Conservation (phyloP, 192 early-diverging fungal species). For the Coemansia sp. region DNA sequence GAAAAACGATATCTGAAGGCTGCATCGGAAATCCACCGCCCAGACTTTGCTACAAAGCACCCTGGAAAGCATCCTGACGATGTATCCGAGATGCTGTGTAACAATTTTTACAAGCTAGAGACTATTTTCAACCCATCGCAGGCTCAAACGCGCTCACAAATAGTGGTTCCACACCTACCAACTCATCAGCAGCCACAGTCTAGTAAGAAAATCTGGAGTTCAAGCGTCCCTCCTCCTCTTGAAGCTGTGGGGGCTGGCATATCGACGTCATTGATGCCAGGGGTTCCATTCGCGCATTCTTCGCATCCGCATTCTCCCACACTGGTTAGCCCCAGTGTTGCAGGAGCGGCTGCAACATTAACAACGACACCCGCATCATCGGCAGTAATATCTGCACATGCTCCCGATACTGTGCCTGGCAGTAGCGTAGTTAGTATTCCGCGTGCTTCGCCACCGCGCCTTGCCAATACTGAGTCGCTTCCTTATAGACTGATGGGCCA, state of each 20-base stretch:
- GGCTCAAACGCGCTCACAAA: slow-evolving; percentile 9
- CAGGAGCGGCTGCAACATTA: background rate
- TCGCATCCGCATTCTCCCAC: slow-evolving; percentile 6
- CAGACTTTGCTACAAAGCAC: slow-evolving; percentile 26
- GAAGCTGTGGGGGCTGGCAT: background rate
- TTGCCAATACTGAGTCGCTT: slow-evolving; percentile 34
- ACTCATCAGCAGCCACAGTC: slow-evolving; percentile 5
- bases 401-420: background rate
- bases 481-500: slow-evolving; percentile 7
- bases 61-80: slow-evolving; percentile 40
- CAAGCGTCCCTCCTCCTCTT: background rate
- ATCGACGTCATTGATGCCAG: background rate
- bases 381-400: background rate
- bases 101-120: slow-evolving; percentile 41
- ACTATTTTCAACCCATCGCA: slow-evolving; percentile 33
- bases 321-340: background rate
- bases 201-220: background rate
- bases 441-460: slow-evolving; percentile 29
- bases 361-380: background rate
- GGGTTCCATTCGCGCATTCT: background rate
- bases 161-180: background rate
- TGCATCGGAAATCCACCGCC: slow-evolving; percentile 24
- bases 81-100: slow-evolving; percentile 38
- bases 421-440: slow-evolving; percentile 27
- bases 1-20: slow-evolving; percentile 46